Base-by-base conservation (phyloP, 768 basidiomycete genomes). In the Suillus subluteus region DNA sequence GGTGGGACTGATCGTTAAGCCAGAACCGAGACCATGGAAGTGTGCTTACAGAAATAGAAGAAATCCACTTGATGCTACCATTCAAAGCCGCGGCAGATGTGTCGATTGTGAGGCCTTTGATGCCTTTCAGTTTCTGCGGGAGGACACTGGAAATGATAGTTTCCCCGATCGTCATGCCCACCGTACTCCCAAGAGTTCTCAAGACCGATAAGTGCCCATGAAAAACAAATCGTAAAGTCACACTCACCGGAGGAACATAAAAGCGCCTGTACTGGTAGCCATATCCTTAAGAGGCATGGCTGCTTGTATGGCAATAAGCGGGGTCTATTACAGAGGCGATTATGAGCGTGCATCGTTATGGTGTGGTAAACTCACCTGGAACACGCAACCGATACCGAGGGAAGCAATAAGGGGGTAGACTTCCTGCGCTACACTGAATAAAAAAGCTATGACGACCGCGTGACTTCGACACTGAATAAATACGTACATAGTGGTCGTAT, bases 141-240 rank as follows among this genome's bases (percentile, higher is more conserved):
- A 76, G 70, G 46, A 88, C 87, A 58, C 86, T 88, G 2, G 88
- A 81, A 68, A 88, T 89, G 65, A 93, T 88, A 3, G 87, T 86
- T 72, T 93, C 88, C 38, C 91, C 91, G 54, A 92, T 75, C 1
- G 91, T 85, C 64, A 94, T 87, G 21, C 91, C 91, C 35, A 94
- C 81, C 2, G 92, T 90, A 44, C 89, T 91, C 18, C 92, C 92
- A 61, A 94, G 73, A 4, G 84, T 87, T 71, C 91, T 90, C 69
- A 16, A 62, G 46, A 62, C 37, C n/a, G n/a, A 18, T 62, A 37
- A 68, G 21, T 38, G 35, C 40, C 32, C 23, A 56, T 41, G 62
- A 6, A 63, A 35, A 21, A 37, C 16, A 23, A 56, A 46, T 18
- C 2, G 11, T 41, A 18, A 40, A 40, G 6, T 32, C n/a, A 35